Evolutionary conservation across 2,329 filamentous ascomycete species (phyloP), one percentile per base, ranked within the genome.

Genomic region (Leptographium procerum): DNA sequence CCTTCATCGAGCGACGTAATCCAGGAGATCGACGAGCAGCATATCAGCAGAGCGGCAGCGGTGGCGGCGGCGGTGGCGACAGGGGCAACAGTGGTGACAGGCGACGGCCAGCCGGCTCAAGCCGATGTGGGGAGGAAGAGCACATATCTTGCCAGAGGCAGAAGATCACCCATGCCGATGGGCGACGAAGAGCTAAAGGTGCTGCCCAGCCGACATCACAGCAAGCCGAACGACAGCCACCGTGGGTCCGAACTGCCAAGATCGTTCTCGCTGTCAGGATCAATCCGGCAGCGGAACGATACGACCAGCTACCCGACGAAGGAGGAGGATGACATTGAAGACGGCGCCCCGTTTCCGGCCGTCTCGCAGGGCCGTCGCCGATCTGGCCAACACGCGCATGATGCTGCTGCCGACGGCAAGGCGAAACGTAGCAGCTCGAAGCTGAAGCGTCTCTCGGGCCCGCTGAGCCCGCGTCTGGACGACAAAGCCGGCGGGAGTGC

Each of bases 271-370:
- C 51, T 58, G 1, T 45, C 57, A 7, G 22, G n/a, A 8, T 29
- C 33, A 4, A 22, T 8, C 2, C 40, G 45, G 16, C n/a, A 16
- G 8, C 45, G 24, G n/a, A 47, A 26, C 57, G 58, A 59, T n/a
- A n/a, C n/a, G 58, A 62, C 3, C 10, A 28, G 10, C 16, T 24
- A 29, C 16, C 14, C 22, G 4, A 29, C 4, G 28, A 66, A 70
- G 10, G 70, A 9, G 28, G 66, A 70, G 10, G 70, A 73, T 22
- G 68, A 72, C 11, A 55, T 73, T 2, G 81, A 87, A 26, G 85
- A 88, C 22, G 84, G 83, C 16, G 87, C 87, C 0, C 87, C 87
- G 1, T 87, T 83, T 22, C 87, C 87, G 0, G 78, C 85, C 1
- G 78, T 90, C 9, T 78, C 84, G 19, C 86, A 87, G 61, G 78